Conservation (phyloP, 2,329 filamentous ascomycete species). For the Fusarium sp. region DNA sequence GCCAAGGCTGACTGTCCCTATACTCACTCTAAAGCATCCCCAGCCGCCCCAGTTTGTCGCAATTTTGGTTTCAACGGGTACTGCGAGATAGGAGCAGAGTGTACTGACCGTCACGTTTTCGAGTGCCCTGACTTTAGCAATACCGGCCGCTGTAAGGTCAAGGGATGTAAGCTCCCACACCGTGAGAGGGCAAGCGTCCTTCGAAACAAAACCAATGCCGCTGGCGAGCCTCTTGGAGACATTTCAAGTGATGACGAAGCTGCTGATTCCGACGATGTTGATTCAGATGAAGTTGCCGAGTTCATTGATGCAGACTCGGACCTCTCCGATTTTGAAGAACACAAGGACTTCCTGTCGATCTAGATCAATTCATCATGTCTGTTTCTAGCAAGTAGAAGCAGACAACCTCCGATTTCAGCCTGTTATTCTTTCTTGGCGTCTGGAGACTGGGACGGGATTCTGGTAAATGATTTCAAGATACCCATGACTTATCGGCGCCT, state of each 20-base stretch:
- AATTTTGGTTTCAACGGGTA: conserved; percentile 88
- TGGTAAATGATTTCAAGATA: conserved; percentile 38
- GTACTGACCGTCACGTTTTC: conserved; percentile 84
- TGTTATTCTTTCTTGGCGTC: conserved; percentile 32
- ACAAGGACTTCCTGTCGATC: conserved; percentile 67
- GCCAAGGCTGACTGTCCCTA: conserved; percentile 87
- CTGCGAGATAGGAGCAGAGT: conserved; percentile 82
- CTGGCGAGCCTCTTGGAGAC: conserved; percentile 70
- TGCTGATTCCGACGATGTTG: conserved; percentile 79
- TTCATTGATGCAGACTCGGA: conserved; percentile 66
- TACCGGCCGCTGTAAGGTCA: conserved; percentile 81
- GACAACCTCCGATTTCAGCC: conserved; percentile 4
- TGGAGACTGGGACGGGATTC: conserved; percentile 24
- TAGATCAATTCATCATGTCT: conserved; percentile 35
- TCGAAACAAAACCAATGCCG: conserved; percentile 70
- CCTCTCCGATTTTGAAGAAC: conserved; percentile 64
- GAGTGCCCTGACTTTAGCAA: conserved; percentile 98
- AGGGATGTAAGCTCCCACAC: conserved; percentile 86
- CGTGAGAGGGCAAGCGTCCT: conserved; percentile 85
- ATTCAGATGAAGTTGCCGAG: conserved; percentile 78
- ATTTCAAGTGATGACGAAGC: conserved; percentile 80
- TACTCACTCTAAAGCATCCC: conserved; percentile 81
- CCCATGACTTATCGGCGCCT: conserved; percentile 20
- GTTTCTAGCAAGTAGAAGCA: background rate
- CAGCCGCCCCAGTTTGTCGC: conserved; percentile 82